Evolutionary conservation across 2,329 filamentous ascomycete species (phyloP), one percentile per base, ranked within the genome.

Genomic region (Curvularia hawaiiensis): DNA sequence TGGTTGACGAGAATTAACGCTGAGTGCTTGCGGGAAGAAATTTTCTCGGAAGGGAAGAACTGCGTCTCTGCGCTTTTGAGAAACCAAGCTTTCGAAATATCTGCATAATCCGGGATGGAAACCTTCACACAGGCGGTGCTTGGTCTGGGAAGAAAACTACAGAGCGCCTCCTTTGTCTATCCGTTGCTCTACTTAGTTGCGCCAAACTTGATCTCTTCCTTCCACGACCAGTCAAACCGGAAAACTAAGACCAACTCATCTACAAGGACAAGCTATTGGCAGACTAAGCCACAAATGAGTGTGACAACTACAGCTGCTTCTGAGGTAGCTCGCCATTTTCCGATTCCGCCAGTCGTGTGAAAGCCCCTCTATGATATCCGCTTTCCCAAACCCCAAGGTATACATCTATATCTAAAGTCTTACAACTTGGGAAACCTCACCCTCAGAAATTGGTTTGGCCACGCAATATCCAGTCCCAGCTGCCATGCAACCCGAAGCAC

Each of bases 401-500:
- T 28, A 9, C 14, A 20, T 31, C 44, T 4, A 49, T n/a, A 3
- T 26, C 20, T 49, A 56, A n/a, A 43, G 16, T 46, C 28, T 62
- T 33, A 74, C 52, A 72, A 26, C 56, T 72, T 75, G 0, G 64
- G 70, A 53, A 75, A 75, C 35, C 68, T 64, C 4, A 73, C 69
- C 35, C 71, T 59, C 52, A 73, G 45, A 41, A 83, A 84, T 64
- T 85, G 83, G 44, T 64, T 75, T 4, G 82, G 80, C 72, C 80
- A 79, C 0, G 77, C 75, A 51, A 84, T 72, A 58, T 82, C 77
- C 0, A 84, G 75, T 3, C 76, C 79, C 56, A 85, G 58, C 63
- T 79, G 75, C 72, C 78, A 80, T 9, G 81, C 82, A 1, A 83
- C 81, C 41, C 69, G 79, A 35, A 84, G 60, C 28, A 84, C 82